Evolutionary conservation across 2,329 filamentous ascomycete species (phyloP).

Genomic region (Neobulgaria alba): DNA sequence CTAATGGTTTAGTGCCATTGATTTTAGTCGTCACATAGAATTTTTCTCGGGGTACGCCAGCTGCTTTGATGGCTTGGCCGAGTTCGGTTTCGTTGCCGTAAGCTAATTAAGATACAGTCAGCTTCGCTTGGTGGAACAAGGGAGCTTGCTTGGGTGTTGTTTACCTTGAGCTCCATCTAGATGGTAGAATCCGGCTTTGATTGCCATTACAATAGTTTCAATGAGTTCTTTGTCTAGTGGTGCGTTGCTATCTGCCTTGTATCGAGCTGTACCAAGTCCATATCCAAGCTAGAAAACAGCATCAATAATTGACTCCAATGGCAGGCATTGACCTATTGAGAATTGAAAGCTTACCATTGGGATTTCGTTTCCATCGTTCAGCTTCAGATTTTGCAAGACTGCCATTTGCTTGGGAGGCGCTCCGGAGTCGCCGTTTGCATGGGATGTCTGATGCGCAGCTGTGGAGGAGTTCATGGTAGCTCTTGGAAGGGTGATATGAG

Average conservation of each 20-base stretch:
- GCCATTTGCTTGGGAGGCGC: conserved; percentile 65
- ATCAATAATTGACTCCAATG: conserved; percentile 38
- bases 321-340: background rate
- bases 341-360: conserved; percentile 46
- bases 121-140: background rate
- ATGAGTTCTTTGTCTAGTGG: conserved; percentile 46
- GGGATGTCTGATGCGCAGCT: conserved; percentile 27
- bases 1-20: conserved; percentile 27
- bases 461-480: conserved; percentile 37
- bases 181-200: conserved; percentile 62
- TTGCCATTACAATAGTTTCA: conserved; percentile 48
- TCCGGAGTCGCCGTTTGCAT: conserved; percentile 39
- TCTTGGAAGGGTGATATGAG: conserved; percentile 1
- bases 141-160: conserved; percentile 5
- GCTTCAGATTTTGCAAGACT: conserved; percentile 51
- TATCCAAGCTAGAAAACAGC: conserved; percentile 58
- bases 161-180: conserved; percentile 66
- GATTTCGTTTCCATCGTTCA: conserved; percentile 67
- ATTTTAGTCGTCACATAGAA: conserved; percentile 62
- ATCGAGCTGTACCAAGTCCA: conserved; percentile 63
- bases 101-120: conserved; percentile 29
- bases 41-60: conserved; percentile 54
- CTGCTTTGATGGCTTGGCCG: conserved; percentile 60
- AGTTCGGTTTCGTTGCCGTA: conserved; percentile 63
- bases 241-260: conserved; percentile 35